Percentiles rank a stretch among this genome's conserved stretches.
Conservation (phyloP, 2,329 filamentous ascomycete species). For the Fusarium multiceps region DNA sequence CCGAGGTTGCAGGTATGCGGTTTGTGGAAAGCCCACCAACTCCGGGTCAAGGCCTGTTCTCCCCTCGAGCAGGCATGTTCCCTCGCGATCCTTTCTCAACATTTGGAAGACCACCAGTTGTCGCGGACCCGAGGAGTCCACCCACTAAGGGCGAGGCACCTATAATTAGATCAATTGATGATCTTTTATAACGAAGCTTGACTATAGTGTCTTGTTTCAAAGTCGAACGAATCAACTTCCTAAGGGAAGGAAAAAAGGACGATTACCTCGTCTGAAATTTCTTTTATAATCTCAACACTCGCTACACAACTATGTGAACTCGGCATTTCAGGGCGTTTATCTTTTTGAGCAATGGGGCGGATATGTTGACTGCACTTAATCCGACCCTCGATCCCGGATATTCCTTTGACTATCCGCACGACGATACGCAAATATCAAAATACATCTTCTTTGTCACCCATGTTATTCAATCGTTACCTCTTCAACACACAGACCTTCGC, state of each 20-base stretch:
- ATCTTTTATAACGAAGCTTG: conserved; percentile 68
- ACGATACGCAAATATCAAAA: conserved; percentile 41
- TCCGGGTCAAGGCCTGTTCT: conserved; percentile 65
- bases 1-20: conserved; percentile 60
- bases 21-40: conserved; percentile 65
- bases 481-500: conserved; percentile 35
- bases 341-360: conserved; percentile 18
- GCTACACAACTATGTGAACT: conserved; percentile 32
- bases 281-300: conserved; percentile 17
- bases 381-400: conserved; percentile 21
- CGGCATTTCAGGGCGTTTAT: conserved; percentile 41
- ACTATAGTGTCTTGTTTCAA: background rate
- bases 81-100: conserved; percentile 64
- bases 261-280: conserved; percentile 17
- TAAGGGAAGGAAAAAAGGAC: conserved; percentile 1
- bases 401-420: conserved; percentile 33
- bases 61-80: conserved; percentile 63
- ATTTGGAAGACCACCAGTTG: conserved; percentile 63
- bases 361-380: conserved; percentile 16
- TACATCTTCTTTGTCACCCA: conserved; percentile 40
- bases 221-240: conserved; percentile 12
- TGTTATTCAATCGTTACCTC: conserved; percentile 34
- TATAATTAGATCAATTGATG: conserved; percentile 82
- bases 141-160: conserved; percentile 79
- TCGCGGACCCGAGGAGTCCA: conserved; percentile 77